Conservation (phyloP, 2,329 filamentous ascomycete genomes). For the Geosmithia morbida region DNA sequence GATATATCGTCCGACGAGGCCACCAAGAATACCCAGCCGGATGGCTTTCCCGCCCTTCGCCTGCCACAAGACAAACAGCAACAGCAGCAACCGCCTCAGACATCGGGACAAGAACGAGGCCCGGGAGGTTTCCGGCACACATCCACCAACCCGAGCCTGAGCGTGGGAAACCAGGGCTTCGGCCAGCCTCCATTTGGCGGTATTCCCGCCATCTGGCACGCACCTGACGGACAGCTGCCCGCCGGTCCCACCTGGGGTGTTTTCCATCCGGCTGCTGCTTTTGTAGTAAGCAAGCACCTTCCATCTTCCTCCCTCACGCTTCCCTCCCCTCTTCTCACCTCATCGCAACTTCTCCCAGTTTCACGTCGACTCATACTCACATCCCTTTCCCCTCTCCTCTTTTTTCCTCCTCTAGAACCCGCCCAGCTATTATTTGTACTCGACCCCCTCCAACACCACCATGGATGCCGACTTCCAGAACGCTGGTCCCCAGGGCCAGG, state of each 20-base stretch:
- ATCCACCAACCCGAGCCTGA: constrained; percentile 17
- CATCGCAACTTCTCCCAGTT: neutral
- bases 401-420: neutral
- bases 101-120: neutral
- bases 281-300: neutral
- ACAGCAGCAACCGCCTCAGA: neutral
- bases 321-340: neutral
- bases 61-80: constrained; percentile 2
- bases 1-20: no score
- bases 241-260: neutral
- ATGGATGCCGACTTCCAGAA: constrained; percentile 28
- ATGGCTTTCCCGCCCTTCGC: constrained; percentile 15
- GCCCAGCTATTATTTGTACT: constrained; percentile 5
- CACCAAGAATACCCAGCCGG: constrained; percentile 5
- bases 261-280: neutral
- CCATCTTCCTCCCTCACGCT: neutral
- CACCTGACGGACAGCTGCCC: neutral
- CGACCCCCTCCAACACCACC: constrained; percentile 6
- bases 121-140: constrained; percentile 7
- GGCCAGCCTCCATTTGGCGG: neutral
- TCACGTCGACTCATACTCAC: neutral
- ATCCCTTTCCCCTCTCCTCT: neutral
- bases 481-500: constrained; percentile 20
- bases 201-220: no score
- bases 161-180: constrained; percentile 2